These are phyloP conservation scores for Lactuca saligna DNA, from an alignment of 129 eudicot genomes.

Conservation along the genomic window DNA sequence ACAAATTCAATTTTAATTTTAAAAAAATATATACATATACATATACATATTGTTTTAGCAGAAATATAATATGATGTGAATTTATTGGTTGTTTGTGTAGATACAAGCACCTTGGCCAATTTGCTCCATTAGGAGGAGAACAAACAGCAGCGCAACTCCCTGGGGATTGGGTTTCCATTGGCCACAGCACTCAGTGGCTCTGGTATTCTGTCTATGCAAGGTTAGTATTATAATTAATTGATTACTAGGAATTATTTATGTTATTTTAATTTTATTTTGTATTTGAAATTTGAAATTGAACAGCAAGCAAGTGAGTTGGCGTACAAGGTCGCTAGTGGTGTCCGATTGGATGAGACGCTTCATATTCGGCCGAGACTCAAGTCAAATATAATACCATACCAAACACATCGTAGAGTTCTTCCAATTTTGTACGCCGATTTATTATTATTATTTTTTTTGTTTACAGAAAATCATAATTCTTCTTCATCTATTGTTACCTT, in stretches of 20 bases:
- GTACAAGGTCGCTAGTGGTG: conserved; percentile 70
- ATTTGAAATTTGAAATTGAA: background rate
- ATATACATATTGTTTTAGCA: too few relatives aligned
- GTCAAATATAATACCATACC: conserved; percentile 44
- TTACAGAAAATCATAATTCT: background rate
- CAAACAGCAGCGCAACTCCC: conserved; percentile 92
- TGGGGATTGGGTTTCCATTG: conserved; percentile 95
- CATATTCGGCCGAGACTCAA: conserved; percentile 84
- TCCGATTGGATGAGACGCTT: conserved; percentile 71
- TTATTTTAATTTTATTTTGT: background rate
- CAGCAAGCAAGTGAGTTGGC: conserved; percentile 89
- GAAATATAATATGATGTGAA: too few relatives aligned
- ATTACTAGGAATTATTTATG: too few relatives aligned
- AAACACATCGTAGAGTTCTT: background rate
- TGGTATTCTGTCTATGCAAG: conserved; percentile 96
- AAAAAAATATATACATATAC: too few relatives aligned
- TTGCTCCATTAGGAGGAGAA: conserved; percentile 89
- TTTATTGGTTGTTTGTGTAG: conserved; percentile 23
- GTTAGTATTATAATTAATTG: conserved; percentile 16
- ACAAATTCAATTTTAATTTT: background rate
- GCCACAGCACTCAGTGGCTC: conserved; percentile 86
- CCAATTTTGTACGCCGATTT: background rate
- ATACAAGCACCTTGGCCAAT: conserved; percentile 83
- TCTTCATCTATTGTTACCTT: background rate
- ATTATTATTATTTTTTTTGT: background rate